Conservation (phyloP, 2,329 filamentous ascomycete genomes). For the Microsporum audouinii region DNA sequence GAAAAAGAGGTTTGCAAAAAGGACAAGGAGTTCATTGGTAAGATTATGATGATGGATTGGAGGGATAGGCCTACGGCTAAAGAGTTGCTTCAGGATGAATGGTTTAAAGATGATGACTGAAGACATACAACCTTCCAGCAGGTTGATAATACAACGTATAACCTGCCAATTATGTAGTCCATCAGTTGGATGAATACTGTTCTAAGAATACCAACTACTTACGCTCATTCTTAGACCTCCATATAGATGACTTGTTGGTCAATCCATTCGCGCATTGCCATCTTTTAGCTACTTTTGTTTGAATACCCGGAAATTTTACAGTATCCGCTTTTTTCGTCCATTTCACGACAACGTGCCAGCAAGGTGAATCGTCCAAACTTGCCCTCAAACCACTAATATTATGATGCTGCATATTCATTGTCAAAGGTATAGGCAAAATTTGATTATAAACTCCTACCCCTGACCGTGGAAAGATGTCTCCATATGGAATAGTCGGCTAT, state of each 20-base stretch:
- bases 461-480: not conserved
- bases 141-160: not conserved
- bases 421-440: not conserved
- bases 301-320: not conserved
- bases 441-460: not conserved
- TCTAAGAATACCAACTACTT: not conserved
- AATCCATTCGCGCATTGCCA: not conserved
- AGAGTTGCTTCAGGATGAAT: conserved; percentile 8
- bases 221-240: not conserved
- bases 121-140: not conserved
- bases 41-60: conserved; percentile 36
- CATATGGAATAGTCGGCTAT: not conserved
- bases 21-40: conserved; percentile 29
- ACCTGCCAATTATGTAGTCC: not conserved
- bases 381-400: not conserved
- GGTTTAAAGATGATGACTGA: not conserved
- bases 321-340: not conserved
- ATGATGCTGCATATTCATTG: not conserved
- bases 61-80: conserved; percentile 32
- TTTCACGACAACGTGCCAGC: not conserved
- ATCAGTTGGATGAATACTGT: not conserved
- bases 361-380: not conserved
- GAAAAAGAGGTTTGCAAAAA: conserved; percentile 22
- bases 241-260: not conserved
- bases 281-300: not conserved